Conservation (phyloP, 2,329 filamentous ascomycete genomes). For the Biscogniauxia sp. region DNA sequence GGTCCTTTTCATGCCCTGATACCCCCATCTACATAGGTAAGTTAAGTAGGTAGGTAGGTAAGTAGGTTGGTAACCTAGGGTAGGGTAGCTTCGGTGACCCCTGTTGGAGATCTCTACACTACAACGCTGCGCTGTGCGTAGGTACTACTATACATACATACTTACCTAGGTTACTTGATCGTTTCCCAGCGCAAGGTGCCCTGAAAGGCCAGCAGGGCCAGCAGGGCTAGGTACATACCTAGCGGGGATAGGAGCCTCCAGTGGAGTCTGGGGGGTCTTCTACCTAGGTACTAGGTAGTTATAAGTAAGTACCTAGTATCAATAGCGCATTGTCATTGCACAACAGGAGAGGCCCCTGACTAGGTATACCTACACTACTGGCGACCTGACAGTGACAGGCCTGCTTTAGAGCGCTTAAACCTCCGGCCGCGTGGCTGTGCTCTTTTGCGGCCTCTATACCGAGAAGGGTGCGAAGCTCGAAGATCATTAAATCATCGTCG, state of each 20-base stretch:
- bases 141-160: no score
- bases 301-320: no score
- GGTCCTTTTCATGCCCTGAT: neutral
- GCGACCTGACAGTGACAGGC: neutral
- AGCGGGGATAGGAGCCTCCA: neutral
- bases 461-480: conserved; percentile 7
- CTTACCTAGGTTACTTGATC: no score
- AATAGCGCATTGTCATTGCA: neutral
- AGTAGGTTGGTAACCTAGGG: no score
- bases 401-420: neutral
- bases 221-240: no score
- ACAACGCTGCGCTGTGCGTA: neutral
- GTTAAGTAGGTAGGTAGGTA: no score
- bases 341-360: neutral
- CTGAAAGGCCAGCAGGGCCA: neutral
- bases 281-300: no score
- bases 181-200: neutral
- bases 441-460: conserved; percentile 12
- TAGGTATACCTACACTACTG: neutral
- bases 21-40: neutral
- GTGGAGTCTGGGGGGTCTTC: neutral
- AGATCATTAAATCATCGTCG: conserved; percentile 12
- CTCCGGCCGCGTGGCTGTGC: conserved; percentile 5
- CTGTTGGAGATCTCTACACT: neutral
- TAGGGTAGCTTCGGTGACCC: neutral